phyloP scores from a whole-genome alignment of 805 yeast genomes.

The Ogataea haglerorum region DNA sequence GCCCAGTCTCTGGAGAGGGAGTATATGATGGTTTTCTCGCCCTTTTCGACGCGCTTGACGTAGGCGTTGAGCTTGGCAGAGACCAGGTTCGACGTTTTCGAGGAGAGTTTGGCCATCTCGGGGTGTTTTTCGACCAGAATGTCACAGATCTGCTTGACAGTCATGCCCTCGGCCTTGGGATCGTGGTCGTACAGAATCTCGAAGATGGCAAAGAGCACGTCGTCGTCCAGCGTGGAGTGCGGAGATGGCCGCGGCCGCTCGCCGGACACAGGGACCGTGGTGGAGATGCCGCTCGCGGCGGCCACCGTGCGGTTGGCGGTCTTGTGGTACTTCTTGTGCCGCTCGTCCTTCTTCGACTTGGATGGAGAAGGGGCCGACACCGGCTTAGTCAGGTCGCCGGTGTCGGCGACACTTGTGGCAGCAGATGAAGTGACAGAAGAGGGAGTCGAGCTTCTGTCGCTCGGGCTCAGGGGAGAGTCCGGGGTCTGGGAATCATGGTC shows the following conservation, averaged over 20 bases:
- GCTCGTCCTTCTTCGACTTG: constrained; percentile 22
- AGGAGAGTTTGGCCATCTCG: constrained; percentile 75
- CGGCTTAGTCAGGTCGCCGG: constrained; percentile 19
- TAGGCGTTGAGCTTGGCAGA: constrained; percentile 82
- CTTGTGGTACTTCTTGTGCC: constrained; percentile 29
- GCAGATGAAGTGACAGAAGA: constrained; percentile 38
- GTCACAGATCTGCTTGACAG: constrained; percentile 87
- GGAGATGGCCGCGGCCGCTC: constrained; percentile 69
- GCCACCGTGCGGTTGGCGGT: constrained; percentile 40
- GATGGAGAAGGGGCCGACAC: constrained; percentile 15
- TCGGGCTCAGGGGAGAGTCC: constrained; percentile 31
- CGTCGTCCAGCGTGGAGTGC: constrained; percentile 66
- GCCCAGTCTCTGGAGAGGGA: constrained; percentile 88
- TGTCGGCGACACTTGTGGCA: constrained; percentile 28
- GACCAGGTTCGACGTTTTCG: constrained; percentile 77
- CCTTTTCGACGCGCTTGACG: constrained; percentile 81
- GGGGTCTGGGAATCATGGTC: constrained; percentile 20
- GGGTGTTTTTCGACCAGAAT: constrained; percentile 71
- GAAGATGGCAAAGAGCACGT: constrained; percentile 72
- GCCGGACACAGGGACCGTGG: constrained; percentile 78
- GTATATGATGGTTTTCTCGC: constrained; percentile 67
- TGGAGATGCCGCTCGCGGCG: constrained; percentile 69
- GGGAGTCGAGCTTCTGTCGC: constrained; percentile 39
- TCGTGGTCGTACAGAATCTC: constrained; percentile 68
- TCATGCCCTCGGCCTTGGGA: constrained; percentile 71